Evolutionary conservation across 1,284 basidiomycete species (phyloP).

Genomic region (Sanghuangporus baumii): DNA sequence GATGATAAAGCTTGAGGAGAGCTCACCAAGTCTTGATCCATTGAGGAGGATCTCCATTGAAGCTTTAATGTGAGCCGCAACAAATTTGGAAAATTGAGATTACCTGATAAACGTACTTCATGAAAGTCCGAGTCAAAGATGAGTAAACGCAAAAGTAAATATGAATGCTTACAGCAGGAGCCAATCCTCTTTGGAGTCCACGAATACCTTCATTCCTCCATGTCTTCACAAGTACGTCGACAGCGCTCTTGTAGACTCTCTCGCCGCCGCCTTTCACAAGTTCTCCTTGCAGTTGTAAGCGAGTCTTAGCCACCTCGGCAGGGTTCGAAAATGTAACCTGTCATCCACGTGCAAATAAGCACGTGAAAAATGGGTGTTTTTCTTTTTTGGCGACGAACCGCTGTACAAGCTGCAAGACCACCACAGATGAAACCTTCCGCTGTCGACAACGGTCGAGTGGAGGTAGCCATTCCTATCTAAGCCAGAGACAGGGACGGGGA

Average conservation of each 20-base stretch:
- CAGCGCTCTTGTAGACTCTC: slow-evolving; percentile 83
- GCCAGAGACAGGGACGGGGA: background rate
- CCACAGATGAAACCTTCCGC: slow-evolving; percentile 81
- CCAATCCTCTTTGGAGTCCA: slow-evolving; percentile 87
- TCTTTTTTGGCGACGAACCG: slow-evolving; percentile 43
- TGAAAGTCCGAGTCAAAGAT: background rate
- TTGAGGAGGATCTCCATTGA: slow-evolving; percentile 77
- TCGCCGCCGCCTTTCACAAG: slow-evolving; percentile 68
- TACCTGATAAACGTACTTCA: slow-evolving; percentile 87
- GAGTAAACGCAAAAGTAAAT: background rate
- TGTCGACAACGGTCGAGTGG: slow-evolving; percentile 42
- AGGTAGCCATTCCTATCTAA: background rate
- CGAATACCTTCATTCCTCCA: slow-evolving; percentile 87
- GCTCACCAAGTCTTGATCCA: slow-evolving; percentile 84
- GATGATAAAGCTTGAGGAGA: background rate
- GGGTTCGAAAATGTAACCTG: slow-evolving; percentile 82
- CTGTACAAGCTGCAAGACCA: slow-evolving; percentile 83
- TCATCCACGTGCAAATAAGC: slow-evolving; percentile 4
- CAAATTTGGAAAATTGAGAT: slow-evolving; percentile 19
- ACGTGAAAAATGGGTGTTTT: background rate
- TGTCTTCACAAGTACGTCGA: slow-evolving; percentile 88
- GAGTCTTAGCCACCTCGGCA: slow-evolving; percentile 91
- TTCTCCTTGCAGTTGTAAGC: slow-evolving; percentile 92
- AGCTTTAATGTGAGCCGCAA: background rate
- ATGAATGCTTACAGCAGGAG: slow-evolving; percentile 70